phyloP scores from a whole-genome alignment of 306 rosid genomes.

The Abrus pulchellus region DNA sequence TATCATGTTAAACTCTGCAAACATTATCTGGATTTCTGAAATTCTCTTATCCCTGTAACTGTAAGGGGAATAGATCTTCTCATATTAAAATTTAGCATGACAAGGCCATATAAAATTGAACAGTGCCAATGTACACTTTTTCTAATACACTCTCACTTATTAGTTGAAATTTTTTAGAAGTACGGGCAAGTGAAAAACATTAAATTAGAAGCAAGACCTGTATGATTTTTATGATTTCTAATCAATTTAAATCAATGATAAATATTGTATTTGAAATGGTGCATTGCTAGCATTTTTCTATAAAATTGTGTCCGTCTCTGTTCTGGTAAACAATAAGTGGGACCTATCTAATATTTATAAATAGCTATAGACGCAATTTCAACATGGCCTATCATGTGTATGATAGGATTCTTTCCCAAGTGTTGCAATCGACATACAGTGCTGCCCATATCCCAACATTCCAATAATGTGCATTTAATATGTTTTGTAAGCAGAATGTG shows the following conservation, averaged over 20 bases:
- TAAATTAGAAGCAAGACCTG: too few species aligned
- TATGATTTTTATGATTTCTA: too few species aligned
- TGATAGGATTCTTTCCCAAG: background rate
- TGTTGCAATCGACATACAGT: background rate
- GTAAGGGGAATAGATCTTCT: background rate
- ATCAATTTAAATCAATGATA: too few species aligned
- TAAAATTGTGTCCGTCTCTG: background rate
- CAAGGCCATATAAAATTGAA: background rate
- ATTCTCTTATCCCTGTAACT: background rate
- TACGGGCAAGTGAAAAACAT: too few species aligned
- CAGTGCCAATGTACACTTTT: too few species aligned
- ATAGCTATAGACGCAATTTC: too few species aligned
- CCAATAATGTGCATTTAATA: constrained; percentile 12
- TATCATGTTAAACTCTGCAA: background rate
- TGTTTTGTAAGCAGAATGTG: constrained; percentile 7
- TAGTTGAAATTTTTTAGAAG: too few species aligned
- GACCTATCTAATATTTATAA: background rate
- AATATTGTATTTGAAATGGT: too few species aligned
- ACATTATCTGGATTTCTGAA: constrained; percentile 6
- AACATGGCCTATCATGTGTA: too few species aligned
- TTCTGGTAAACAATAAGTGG: background rate
- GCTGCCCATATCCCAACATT: constrained; percentile 5
- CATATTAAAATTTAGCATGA: too few species aligned
- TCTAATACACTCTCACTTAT: too few species aligned
- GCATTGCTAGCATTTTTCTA: too few species aligned